phyloP scores from a whole-genome alignment of 805 yeast species.

The Phaffomyces antillensis region DNA sequence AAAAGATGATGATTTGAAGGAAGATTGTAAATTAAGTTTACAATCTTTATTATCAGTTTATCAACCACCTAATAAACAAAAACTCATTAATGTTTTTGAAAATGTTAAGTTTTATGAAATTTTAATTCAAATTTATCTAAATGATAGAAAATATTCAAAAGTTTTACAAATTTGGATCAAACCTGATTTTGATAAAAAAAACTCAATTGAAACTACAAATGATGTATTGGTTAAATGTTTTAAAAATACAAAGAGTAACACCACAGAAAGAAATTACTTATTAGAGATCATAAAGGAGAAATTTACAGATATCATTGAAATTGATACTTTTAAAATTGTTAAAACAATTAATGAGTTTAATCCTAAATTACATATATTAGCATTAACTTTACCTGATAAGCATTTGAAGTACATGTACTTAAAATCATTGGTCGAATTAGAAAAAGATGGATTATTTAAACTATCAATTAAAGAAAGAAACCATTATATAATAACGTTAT shows the following conservation, averaged over 20 bases:
- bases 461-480: slow-evolving; percentile 16
- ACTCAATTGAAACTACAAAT: slow-evolving; percentile 20
- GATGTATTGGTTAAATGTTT: slow-evolving; percentile 23
- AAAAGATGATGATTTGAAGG: slow-evolving; percentile 24
- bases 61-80: slow-evolving; percentile 47
- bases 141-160: slow-evolving; percentile 45
- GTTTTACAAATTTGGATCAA: slow-evolving; percentile 48
- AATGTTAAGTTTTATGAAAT: slow-evolving; percentile 53
- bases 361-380: slow-evolving; percentile 15
- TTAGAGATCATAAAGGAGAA: slow-evolving; percentile 12
- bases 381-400: slow-evolving; percentile 11
- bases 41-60: slow-evolving; percentile 64
- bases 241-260: slow-evolving; percentile 13
- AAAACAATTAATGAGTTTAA: slow-evolving; percentile 21
- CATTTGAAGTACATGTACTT: slow-evolving; percentile 21
- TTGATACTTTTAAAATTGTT: slow-evolving; percentile 22
- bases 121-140: slow-evolving; percentile 46
- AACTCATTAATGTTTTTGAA: slow-evolving; percentile 43
- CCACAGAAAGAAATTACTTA: slow-evolving; percentile 16
- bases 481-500: slow-evolving; percentile 13
- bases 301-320: slow-evolving; percentile 20
- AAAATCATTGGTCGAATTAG: slow-evolving; percentile 16
- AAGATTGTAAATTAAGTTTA: slow-evolving; percentile 70
- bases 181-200: slow-evolving; percentile 20
- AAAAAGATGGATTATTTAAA: slow-evolving; percentile 13